Conservation (phyloP, 1,139 yeast genomes). For the Suhomyces chickasaworum region DNA sequence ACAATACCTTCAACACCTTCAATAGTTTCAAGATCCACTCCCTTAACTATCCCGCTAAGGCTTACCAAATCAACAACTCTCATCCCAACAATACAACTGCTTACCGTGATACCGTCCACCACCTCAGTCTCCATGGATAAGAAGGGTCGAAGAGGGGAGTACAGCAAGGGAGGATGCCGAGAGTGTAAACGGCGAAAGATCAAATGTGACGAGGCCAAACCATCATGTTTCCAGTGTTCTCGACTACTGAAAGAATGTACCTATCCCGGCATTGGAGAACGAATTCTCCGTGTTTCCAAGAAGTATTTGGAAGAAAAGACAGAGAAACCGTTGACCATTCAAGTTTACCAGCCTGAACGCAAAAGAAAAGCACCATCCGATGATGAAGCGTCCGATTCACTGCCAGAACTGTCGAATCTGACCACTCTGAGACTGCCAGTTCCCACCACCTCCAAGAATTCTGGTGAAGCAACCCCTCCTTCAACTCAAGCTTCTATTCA, state of each 20-base stretch:
- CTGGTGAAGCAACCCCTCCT: not conserved
- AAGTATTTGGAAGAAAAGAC: slow-evolving; percentile 12
- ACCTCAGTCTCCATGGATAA: slow-evolving; percentile 2
- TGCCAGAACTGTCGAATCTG: slow-evolving; percentile 8
- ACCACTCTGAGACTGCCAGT: slow-evolving; percentile 4
- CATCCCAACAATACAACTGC: not conserved
- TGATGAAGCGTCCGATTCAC: slow-evolving; percentile 6
- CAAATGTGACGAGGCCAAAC: slow-evolving; percentile 30
- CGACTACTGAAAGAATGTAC: slow-evolving; percentile 26
- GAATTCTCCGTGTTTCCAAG: slow-evolving; percentile 20
- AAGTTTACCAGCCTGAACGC: slow-evolving; percentile 11
- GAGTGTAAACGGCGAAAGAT: slow-evolving; percentile 33
- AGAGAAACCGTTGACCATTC: slow-evolving; percentile 11
- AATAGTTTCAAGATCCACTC: too few relatives aligned
- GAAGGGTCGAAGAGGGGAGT: slow-evolving; percentile 18
- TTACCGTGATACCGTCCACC: not conserved
- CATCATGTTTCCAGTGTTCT: slow-evolving; percentile 28
- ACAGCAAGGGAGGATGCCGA: slow-evolving; percentile 30
- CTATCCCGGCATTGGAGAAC: slow-evolving; percentile 24
- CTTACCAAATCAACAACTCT: not conserved
- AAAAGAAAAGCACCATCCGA: slow-evolving; percentile 3
- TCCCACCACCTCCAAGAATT: not conserved
- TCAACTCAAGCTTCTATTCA: not conserved
- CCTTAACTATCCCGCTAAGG: not conserved
- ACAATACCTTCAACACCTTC: too few relatives aligned